These are phyloP conservation scores for Bipolaris victoriae DNA, from an alignment of 2,329 filamentous ascomycete genomes.

Conservation along the genomic window DNA sequence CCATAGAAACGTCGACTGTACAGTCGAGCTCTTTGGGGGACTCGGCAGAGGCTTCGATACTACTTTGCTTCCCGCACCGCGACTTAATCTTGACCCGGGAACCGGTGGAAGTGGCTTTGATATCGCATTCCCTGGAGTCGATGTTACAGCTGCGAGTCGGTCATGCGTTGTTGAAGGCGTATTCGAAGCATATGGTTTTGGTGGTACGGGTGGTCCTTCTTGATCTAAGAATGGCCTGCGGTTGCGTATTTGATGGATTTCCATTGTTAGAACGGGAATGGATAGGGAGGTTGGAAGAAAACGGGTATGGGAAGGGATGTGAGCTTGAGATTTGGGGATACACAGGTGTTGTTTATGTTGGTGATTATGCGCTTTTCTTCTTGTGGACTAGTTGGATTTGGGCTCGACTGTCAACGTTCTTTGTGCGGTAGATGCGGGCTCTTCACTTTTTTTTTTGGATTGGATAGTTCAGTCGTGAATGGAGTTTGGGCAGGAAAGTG, in stretches of 20 bases:
- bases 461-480: not conserved
- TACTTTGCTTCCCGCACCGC: rapidly evolving
- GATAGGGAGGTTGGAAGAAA: not conserved
- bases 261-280: no score
- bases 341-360: no score
- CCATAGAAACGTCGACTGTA: constrained; percentile 4
- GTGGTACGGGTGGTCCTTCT: constrained; percentile 1
- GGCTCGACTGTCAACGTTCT: no score
- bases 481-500: not conserved
- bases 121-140: not conserved
- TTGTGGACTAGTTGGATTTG: not conserved
- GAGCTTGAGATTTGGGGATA: no score
- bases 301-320: not conserved
- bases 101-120: constrained; percentile 8
- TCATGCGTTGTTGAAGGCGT: not conserved
- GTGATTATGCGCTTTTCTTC: not conserved
- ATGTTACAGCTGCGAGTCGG: not conserved
- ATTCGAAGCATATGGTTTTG: not conserved
- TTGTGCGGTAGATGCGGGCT: no score
- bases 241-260: not conserved
- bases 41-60: constrained; percentile 2
- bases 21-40: not conserved
- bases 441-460: no score
- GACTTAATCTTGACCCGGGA: not conserved
- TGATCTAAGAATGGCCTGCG: not conserved